phyloP scores from a whole-genome alignment of 1,139 yeast genomes.

The Kurtzmaniella quercitrusa region DNA sequence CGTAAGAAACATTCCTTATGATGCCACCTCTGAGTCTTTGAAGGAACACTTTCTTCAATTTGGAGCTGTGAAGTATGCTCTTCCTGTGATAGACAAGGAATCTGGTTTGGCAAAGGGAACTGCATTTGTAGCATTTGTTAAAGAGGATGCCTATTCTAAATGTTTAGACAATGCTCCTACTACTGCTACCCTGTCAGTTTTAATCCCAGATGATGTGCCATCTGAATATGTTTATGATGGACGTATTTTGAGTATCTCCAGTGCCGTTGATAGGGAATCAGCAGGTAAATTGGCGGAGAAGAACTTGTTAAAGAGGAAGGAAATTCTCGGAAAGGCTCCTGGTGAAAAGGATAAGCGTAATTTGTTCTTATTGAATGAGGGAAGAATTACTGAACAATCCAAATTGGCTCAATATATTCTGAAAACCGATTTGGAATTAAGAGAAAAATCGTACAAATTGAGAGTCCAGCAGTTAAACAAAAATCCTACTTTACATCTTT shows the following conservation, averaged over 20 bases:
- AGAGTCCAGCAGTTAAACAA: slow-evolving; percentile 88
- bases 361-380: slow-evolving; percentile 84
- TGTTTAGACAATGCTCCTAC: slow-evolving; percentile 81
- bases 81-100: slow-evolving; percentile 84
- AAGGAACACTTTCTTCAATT: slow-evolving; percentile 75
- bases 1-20: slow-evolving; percentile 91
- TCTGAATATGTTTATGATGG: slow-evolving; percentile 91
- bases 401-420: slow-evolving; percentile 69
- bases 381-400: slow-evolving; percentile 79
- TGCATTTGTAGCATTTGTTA: slow-evolving; percentile 84
- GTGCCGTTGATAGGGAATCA: slow-evolving; percentile 85
- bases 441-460: slow-evolving; percentile 82
- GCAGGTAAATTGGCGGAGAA: slow-evolving; percentile 74
- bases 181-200: slow-evolving; percentile 68
- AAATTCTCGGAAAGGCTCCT: slow-evolving; percentile 74
- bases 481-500: slow-evolving; percentile 85
- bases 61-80: slow-evolving; percentile 88
- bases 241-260: slow-evolving; percentile 75
- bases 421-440: slow-evolving; percentile 73
- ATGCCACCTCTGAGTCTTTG: slow-evolving; percentile 77
- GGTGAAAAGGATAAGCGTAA: slow-evolving; percentile 81
- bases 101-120: slow-evolving; percentile 91
- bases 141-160: slow-evolving; percentile 55
- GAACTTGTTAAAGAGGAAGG: slow-evolving; percentile 69
- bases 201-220: slow-evolving; percentile 88